These are phyloP conservation scores for Suhomyces atakaporum DNA, from an alignment of 1,139 yeast genomes.

Conservation along the genomic window DNA sequence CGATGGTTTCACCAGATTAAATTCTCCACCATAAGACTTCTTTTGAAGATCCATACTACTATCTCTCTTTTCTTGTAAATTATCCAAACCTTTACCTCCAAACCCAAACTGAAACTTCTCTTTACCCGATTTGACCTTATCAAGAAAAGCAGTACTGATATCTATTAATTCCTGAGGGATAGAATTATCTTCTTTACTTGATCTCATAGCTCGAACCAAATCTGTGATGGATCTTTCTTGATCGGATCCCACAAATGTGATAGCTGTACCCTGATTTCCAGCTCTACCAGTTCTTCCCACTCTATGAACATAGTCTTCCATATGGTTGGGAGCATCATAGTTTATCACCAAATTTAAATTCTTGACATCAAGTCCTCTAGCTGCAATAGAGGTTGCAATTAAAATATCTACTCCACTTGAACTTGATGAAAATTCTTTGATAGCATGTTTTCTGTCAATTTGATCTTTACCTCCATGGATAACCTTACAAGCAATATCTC, in stretches of 20 bases:
- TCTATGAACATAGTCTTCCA: slow-evolving; percentile 95
- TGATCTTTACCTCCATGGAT: slow-evolving; percentile 96
- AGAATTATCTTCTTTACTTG: slow-evolving; percentile 45
- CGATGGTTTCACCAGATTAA: background rate
- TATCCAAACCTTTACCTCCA: slow-evolving; percentile 91
- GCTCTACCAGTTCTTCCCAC: slow-evolving; percentile 98
- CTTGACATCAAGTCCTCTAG: slow-evolving; percentile 91
- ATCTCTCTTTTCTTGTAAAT: slow-evolving; percentile 70
- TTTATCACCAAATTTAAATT: slow-evolving; percentile 78
- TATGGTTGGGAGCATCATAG: slow-evolving; percentile 86
- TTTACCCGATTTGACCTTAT: slow-evolving; percentile 68
- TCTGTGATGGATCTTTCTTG: slow-evolving; percentile 76
- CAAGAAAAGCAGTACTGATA: slow-evolving; percentile 59
- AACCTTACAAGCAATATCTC: slow-evolving; percentile 62
- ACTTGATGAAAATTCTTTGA: slow-evolving; percentile 61
- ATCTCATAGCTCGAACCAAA: slow-evolving; percentile 66
- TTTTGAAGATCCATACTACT: slow-evolving; percentile 54
- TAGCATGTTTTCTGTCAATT: slow-evolving; percentile 74
- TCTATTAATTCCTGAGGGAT: slow-evolving; percentile 53
- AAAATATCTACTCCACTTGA: slow-evolving; percentile 61
- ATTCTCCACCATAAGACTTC: slow-evolving; percentile 31
- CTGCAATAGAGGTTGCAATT: slow-evolving; percentile 92
- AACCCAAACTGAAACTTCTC: slow-evolving; percentile 75
- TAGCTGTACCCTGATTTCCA: slow-evolving; percentile 73
- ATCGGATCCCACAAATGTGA: slow-evolving; percentile 64